Percentiles rank a stretch among this genome's conserved stretches.
Evolutionary conservation across 805 yeast genomes (phyloP).

Genomic region (Kuraishia hungarica): DNA sequence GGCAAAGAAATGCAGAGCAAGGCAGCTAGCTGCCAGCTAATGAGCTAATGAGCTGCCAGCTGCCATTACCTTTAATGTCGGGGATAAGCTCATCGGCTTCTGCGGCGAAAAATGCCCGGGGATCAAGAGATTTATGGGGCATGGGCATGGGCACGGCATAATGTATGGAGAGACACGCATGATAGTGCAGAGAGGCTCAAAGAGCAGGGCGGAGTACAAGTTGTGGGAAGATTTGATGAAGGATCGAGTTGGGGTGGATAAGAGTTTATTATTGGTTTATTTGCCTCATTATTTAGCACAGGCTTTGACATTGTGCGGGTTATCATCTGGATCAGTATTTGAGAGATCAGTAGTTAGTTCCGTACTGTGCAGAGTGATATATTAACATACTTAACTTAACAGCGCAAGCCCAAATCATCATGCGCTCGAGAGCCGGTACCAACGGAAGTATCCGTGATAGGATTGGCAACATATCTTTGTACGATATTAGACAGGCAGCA

Average conservation of each 20-base stretch:
- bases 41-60: no score
- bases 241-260: no score
- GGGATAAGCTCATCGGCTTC: not conserved
- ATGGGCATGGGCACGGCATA: no score
- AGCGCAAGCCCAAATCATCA: not conserved
- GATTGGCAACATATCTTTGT: slow-evolving; percentile 10
- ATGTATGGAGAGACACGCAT: not conserved
- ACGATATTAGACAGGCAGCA: slow-evolving; percentile 18
- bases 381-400: not conserved
- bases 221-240: not conserved
- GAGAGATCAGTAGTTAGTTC: no score
- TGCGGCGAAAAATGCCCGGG: not conserved
- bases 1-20: not conserved
- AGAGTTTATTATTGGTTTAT: no score
- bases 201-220: no score
- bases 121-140: not conserved
- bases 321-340: no score
- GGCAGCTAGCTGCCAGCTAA: no score
- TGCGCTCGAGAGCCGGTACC: not conserved
- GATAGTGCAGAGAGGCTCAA: not conserved
- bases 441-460: not conserved
- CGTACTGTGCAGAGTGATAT: not conserved
- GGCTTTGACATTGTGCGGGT: no score
- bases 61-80: no score
- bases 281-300: no score